Percentiles rank a stretch among this genome's conserved stretches.
Conservation (phyloP, 805 yeast species). For the Saturnispora quitensis region DNA sequence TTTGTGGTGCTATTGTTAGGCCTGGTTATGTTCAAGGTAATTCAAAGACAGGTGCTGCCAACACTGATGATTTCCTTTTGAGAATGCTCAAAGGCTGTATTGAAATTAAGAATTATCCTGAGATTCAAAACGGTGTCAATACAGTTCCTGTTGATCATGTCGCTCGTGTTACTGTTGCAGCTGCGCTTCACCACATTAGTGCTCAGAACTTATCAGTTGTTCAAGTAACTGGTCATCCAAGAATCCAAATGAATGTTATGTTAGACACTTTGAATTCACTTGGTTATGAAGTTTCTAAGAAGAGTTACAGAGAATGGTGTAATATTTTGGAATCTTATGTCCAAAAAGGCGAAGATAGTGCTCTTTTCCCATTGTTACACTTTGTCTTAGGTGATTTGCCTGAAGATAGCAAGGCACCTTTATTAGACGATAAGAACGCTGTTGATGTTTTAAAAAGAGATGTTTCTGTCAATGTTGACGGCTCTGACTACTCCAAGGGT, state of each 20-base stretch:
- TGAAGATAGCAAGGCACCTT: conserved; percentile 88
- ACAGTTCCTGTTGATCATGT: conserved; percentile 99
- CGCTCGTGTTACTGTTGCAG: conserved; percentile 79
- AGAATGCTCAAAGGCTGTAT: conserved; percentile 93
- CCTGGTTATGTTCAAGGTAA: conserved; percentile 96
- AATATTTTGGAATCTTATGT: conserved; percentile 66
- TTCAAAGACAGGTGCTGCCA: conserved; percentile 74
- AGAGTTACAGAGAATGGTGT: conserved; percentile 76
- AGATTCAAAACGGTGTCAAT: conserved; percentile 78
- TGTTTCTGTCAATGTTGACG: conserved; percentile 36
- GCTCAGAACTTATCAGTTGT: conserved; percentile 47
- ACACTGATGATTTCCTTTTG: conserved; percentile 92
- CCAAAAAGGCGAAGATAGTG: conserved; percentile 68
- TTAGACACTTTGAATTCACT: conserved; percentile 53
- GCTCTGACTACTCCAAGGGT: conserved; percentile 59
- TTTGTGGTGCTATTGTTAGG: conserved; percentile 81
- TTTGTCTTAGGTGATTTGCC: conserved; percentile 92
- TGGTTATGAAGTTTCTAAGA: conserved; percentile 60
- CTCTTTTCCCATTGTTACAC: conserved; percentile 87
- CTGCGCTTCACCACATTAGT: conserved; percentile 57
- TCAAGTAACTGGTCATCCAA: conserved; percentile 97
- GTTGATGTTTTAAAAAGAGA: conserved; percentile 58
- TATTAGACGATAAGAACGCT: conserved; percentile 82
- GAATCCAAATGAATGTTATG: conserved; percentile 71
- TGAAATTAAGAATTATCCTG: conserved; percentile 80